Evolutionary conservation across 306 rosid species (phyloP).

Genomic region (Comarum palustre): DNA sequence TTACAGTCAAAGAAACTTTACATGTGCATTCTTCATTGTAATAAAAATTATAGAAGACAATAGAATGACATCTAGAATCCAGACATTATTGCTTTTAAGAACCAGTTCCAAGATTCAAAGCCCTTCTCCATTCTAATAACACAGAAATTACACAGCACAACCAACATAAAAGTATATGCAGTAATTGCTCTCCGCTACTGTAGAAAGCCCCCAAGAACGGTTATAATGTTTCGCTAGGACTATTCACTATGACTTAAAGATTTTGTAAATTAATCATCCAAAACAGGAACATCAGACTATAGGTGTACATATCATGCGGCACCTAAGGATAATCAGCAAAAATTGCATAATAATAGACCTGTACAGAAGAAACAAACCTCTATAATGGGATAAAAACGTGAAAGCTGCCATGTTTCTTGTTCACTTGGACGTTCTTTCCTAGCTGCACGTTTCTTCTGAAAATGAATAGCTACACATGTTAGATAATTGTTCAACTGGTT

Average conservation of each 20-base stretch:
- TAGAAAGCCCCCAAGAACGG: background rate
- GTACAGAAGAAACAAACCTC: slow-evolving; percentile 43
- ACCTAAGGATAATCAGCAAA: background rate
- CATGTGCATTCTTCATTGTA: background rate
- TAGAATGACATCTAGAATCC: background rate
- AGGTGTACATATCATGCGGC: background rate
- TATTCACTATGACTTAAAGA: background rate
- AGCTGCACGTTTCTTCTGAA: slow-evolving; percentile 79
- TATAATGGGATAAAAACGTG: slow-evolving; percentile 87
- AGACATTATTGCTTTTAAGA: background rate
- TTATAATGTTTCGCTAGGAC: background rate
- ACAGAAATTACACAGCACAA: background rate
- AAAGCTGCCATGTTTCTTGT: slow-evolving; percentile 78
- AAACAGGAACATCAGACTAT: background rate
- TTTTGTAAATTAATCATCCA: background rate
- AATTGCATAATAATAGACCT: background rate
- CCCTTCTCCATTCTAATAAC: background rate
- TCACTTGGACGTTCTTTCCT: slow-evolving; percentile 80
- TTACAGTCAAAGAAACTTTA: background rate
- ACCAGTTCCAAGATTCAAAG: background rate
- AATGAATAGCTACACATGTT: slow-evolving; percentile 29
- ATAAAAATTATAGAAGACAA: background rate
- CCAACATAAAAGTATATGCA: background rate
- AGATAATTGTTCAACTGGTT: slow-evolving; percentile 20
- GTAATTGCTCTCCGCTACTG: background rate